Conservation (phyloP, 345 rosid species). For the Eucalyptus sp. region DNA sequence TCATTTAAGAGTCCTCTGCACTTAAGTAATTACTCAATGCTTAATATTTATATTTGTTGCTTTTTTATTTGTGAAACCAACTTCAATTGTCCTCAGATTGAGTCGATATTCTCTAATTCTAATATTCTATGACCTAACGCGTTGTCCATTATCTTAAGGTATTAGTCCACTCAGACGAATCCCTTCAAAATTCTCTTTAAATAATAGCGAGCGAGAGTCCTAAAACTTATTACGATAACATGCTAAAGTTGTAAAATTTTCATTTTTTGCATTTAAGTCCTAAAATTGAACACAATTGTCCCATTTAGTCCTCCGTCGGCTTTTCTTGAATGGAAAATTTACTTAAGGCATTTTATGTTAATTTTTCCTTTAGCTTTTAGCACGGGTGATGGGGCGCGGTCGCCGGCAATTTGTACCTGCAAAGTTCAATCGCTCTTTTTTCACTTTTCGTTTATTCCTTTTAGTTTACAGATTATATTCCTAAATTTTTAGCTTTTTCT, state of each 20-base stretch:
- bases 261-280: background rate
- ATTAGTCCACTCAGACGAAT: background rate
- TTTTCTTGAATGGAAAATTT: background rate
- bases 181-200: background rate
- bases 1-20: background rate
- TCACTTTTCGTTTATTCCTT: background rate
- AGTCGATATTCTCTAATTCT: background rate
- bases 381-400: background rate
- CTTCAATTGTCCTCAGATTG: background rate
- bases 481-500: background rate
- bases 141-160: background rate
- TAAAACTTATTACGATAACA: background rate
- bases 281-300: background rate
- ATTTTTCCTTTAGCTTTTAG: background rate
- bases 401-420: background rate
- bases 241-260: too few species aligned
- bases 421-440: background rate
- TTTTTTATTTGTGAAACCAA: background rate
- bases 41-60: background rate
- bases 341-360: background rate
- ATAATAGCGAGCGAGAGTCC: fast-evolving
- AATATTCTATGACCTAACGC: background rate
- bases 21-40: background rate
- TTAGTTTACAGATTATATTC: background rate
- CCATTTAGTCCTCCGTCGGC: background rate